Evolutionary conservation across 495 filamentous ascomycete species (phyloP), one percentile per base, ranked within the genome.

Genomic region (Tuber magnatum): DNA sequence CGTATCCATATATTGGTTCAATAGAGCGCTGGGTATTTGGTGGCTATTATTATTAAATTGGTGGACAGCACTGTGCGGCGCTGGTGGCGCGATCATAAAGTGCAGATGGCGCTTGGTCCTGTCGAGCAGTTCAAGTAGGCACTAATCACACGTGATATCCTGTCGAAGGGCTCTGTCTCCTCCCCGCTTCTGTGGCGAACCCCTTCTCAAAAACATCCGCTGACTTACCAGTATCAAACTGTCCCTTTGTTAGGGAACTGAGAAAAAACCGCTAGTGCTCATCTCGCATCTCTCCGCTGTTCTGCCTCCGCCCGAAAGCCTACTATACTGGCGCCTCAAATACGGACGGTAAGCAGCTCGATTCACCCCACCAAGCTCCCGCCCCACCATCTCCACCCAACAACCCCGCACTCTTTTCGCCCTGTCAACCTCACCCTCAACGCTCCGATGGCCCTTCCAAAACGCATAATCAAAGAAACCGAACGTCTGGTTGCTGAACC

Each of bases 381-480:
- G 14, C 28, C 56, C 56, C 32, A 35, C 56, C 56, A 56, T 65
- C 56, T 65, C 28, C 28, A 35, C 56, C 28, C 32, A 65, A 48
- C 72, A 80, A 80, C 77, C 76, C 78, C 76, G 78, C 76, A 79
- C 73, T 80, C 73, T 73, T 68, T 79, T 44, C 73, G 73, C 71
- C 71, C 74, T 76, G 39, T 73, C 71, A 38, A 73, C 69, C 77
- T 70, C 71, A 74, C 39, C 70, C 71, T 71, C 71, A 76, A 75
- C 79, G 73, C 79, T 42, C 72, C 75, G 68, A 82, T 82, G 81
- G 74, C 81, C 51, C 88, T 97, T 73, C 94, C 95, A 4, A 99
- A 99, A 87, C 87, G 95, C 78, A 99, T 99, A 77, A 88, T 98
- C 76, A 99, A 99, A 85, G 95, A 99, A 88, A 99, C 95, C 7